Percentiles rank a stretch among this genome's conserved stretches.
Evolutionary conservation across 495 filamentous ascomycete species (phyloP).

Genomic region (Penicillium verhagenii): DNA sequence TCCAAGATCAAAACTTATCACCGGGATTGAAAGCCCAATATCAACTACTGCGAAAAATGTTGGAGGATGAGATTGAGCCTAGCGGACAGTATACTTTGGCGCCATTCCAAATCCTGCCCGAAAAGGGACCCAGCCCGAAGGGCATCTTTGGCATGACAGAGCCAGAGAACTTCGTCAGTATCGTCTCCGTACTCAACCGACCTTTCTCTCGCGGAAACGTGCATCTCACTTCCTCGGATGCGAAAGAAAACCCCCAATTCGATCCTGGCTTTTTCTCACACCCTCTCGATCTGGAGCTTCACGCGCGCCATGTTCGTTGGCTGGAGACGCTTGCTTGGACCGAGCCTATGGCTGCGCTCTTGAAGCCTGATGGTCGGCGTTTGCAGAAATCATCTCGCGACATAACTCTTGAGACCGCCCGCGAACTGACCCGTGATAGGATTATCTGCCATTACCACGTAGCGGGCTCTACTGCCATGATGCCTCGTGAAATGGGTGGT

Average conservation of each 20-base stretch:
- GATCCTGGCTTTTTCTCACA: constrained; percentile 26
- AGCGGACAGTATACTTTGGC: neutral
- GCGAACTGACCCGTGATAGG: neutral
- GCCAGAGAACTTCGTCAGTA: neutral
- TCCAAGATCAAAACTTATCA: neutral
- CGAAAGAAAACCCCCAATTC: constrained; percentile 9
- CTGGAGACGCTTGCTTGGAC: constrained; percentile 29
- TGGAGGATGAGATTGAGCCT: neutral
- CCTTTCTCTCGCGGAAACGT: constrained; percentile 26
- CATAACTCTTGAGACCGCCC: constrained; percentile 7
- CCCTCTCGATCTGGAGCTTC: constrained; percentile 29
- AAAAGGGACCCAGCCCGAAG: neutral
- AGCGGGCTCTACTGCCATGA: constrained; percentile 49
- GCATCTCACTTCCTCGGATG: constrained; percentile 18
- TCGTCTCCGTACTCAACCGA: constrained; percentile 12
- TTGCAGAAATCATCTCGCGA: constrained; percentile 19
- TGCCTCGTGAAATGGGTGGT: constrained; percentile 40
- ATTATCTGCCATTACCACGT: constrained; percentile 23
- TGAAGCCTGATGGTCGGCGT: constrained; percentile 11
- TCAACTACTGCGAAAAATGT: neutral
- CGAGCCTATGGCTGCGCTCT: constrained; percentile 32
- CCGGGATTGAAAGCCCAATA: neutral
- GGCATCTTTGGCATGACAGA: constrained; percentile 1
- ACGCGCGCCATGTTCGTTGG: constrained; percentile 22
- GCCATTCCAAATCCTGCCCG: neutral